Evolutionary conservation across 2,329 filamentous ascomycete species (phyloP).

Genomic region (Colletotrichum sp.): DNA sequence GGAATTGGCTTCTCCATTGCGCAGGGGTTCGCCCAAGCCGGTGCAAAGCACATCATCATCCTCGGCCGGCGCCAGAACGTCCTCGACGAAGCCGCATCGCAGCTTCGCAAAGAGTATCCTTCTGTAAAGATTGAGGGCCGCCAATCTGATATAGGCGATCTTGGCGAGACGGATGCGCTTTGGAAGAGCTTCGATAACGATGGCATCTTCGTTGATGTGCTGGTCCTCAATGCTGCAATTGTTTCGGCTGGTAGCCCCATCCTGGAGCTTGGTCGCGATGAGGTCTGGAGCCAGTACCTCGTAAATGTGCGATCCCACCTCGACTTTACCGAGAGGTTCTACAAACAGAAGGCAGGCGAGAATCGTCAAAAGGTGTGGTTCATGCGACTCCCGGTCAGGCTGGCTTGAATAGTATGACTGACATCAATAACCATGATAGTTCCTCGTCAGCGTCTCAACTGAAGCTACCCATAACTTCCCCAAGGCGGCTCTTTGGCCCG

Average conservation of each 20-base stretch:
- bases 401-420: not conserved
- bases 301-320: constrained; percentile 20
- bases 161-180: not conserved
- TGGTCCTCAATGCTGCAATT: constrained; percentile 30
- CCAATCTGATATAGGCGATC: not conserved
- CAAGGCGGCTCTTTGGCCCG: constrained; percentile 21
- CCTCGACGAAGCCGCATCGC: constrained; percentile 31
- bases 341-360: constrained; percentile 33
- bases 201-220: constrained; percentile 29
- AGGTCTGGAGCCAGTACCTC: constrained; percentile 11
- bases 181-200: constrained; percentile 10
- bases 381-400: not conserved
- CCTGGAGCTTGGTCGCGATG: constrained; percentile 6
- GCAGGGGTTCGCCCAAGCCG: constrained; percentile 53
- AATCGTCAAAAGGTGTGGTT: constrained; percentile 20
- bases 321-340: constrained; percentile 27
- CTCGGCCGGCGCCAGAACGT: constrained; percentile 37
- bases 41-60: constrained; percentile 41
- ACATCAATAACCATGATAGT: constrained; percentile 19
- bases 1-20: constrained; percentile 72
- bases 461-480: constrained; percentile 31
- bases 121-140: not conserved
- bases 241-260: not conserved
- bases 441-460: constrained; percentile 36
- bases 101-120: not conserved